A percentile compares a stretch with the other conserved stretches of the same genome.
These are phyloP conservation scores for Fomes fomentarius DNA, from an alignment of 1,284 basidiomycete species.

Conservation along the genomic window DNA sequence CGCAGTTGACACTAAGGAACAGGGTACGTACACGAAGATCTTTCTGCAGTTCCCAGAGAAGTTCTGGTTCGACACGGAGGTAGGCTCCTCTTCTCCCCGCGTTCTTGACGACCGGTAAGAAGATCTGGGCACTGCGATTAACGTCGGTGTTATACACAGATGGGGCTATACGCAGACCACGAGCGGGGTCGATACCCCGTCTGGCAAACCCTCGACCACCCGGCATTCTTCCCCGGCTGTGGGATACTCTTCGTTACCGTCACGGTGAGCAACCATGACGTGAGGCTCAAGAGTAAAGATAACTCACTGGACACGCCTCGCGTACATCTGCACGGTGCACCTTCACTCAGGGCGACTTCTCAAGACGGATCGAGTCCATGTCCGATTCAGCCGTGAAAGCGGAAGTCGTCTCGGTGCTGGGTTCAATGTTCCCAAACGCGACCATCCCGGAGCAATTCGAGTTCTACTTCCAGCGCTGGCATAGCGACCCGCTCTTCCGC, in stretches of 20 bases:
- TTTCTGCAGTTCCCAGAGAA: constrained; percentile 66
- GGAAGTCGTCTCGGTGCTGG: constrained; percentile 59
- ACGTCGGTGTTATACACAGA: constrained; percentile 38
- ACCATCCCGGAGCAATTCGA: constrained; percentile 54
- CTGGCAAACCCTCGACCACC: constrained; percentile 71
- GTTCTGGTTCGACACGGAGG: constrained; percentile 74
- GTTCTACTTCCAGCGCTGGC: constrained; percentile 63
- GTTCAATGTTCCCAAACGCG: constrained; percentile 57
- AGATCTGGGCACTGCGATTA: neutral
- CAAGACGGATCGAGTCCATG: constrained; percentile 58
- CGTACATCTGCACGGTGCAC: too few species aligned
- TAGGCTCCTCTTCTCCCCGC: constrained; percentile 26
- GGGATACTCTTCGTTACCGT: constrained; percentile 68
- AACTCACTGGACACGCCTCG: neutral
- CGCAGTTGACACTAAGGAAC: neutral
- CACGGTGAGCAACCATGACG: constrained; percentile 44
- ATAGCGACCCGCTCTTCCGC: constrained; percentile 56
- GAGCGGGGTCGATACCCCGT: constrained; percentile 68
- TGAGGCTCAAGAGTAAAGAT: neutral
- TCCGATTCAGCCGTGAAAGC: constrained; percentile 48
- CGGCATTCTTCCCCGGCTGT: constrained; percentile 61
- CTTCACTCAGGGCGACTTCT: constrained; percentile 52
- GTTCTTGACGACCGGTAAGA: neutral
- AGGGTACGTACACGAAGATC: constrained; percentile 72
- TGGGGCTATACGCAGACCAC: constrained; percentile 64